Evolutionary conservation across 2,329 filamentous ascomycete genomes (phyloP).

Genomic region (Aspergillus hortae): DNA sequence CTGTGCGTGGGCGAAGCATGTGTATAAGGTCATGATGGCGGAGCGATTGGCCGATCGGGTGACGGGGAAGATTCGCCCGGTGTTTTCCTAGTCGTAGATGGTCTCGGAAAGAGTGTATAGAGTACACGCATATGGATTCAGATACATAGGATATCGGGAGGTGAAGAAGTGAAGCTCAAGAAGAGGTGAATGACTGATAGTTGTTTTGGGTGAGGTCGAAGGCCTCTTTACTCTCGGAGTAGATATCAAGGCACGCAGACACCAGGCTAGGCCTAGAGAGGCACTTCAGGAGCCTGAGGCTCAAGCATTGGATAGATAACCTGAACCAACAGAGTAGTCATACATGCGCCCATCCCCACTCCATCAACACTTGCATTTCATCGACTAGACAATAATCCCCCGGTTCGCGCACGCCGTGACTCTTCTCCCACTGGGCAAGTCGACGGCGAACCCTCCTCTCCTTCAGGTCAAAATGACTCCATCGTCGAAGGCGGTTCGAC

Average conservation of each 20-base stretch:
- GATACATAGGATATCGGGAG: neutral
- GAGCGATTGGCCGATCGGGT: slow-evolving; percentile 45
- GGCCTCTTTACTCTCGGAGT: too few species aligned
- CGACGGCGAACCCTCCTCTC: neutral
- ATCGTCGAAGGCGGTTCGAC: slow-evolving; percentile 1
- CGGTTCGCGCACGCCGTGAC: slow-evolving; percentile 28
- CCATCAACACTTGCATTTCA: slow-evolving; percentile 38
- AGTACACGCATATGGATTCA: neutral
- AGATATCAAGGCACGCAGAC: too few species aligned
- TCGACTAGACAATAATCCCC: slow-evolving; percentile 55
- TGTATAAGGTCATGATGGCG: slow-evolving; percentile 53
- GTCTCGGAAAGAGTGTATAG: neutral
- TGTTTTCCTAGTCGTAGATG: slow-evolving; percentile 44
- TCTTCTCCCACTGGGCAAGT: neutral
- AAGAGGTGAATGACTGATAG: too few species aligned
- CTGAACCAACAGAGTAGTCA: neutral
- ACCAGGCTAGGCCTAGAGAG: too few species aligned
- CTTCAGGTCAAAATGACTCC: neutral
- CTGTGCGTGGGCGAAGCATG: slow-evolving; percentile 54
- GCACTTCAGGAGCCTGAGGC: too few species aligned
- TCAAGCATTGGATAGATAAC: too few species aligned
- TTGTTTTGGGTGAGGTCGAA: too few species aligned
- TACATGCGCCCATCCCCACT: slow-evolving; percentile 9
- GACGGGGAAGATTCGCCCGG: slow-evolving; percentile 41
- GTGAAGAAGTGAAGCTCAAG: too few species aligned